phyloP scores from a whole-genome alignment of 2,329 filamentous ascomycete species.

The Lithohypha guttulata region DNA sequence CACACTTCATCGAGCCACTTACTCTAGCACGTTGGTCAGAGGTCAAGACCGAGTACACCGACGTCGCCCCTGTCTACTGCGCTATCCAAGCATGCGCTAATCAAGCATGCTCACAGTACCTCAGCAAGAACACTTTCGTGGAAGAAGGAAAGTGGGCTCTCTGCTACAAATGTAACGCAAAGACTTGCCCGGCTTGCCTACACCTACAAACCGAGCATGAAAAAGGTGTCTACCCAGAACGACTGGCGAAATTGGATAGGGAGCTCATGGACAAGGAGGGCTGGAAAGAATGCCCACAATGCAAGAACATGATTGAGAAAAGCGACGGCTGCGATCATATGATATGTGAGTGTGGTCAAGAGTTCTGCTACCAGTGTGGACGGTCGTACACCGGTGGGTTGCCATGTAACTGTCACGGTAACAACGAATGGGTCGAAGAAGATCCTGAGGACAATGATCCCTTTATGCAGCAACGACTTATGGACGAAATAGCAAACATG shows the following conservation, averaged over 20 bases:
- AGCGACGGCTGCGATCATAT: conserved; percentile 16
- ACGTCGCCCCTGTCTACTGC: conserved; percentile 3
- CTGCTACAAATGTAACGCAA: not conserved
- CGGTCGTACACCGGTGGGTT: not conserved
- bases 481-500: conserved; percentile 3
- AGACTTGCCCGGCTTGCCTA: conserved; percentile 1
- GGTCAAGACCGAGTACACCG: not conserved
- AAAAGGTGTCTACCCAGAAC: not conserved
- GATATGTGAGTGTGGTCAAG: conserved; percentile 15
- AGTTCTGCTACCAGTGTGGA: conserved; percentile 17
- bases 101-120: not conserved
- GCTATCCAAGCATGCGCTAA: too few species aligned
- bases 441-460: not conserved
- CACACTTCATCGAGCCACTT: not conserved
- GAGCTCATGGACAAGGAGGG: conserved; percentile 10
- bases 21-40: not conserved
- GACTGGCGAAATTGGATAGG: conserved; percentile 1
- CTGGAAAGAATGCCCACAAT: conserved; percentile 16
- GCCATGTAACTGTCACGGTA: conserved; percentile 4
- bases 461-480: not conserved
- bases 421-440: conserved; percentile 1
- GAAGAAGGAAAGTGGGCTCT: not conserved
- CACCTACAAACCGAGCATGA: not conserved
- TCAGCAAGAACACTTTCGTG: not conserved
- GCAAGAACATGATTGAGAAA: conserved; percentile 15